Conservation (phyloP, 805 yeast species). For the Candida insectorum region DNA sequence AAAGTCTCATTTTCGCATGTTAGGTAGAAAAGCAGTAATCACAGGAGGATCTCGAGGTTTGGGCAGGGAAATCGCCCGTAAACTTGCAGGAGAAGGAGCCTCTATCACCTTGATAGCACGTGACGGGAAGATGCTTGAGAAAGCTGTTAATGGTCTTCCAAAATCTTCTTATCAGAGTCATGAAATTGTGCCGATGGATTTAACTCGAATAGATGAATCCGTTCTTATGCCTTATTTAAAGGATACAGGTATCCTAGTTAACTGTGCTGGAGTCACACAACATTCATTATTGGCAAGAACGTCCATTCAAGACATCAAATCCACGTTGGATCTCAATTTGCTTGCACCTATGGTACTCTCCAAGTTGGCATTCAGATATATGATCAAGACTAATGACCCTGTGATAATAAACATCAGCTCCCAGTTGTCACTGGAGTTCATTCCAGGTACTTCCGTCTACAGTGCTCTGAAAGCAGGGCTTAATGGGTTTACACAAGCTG, state of each 20-base stretch:
- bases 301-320: constrained; percentile 35
- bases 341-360: constrained; percentile 59
- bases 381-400: constrained; percentile 38
- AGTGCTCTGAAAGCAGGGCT: constrained; percentile 72
- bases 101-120: constrained; percentile 31
- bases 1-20: constrained; percentile 2
- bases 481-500: constrained; percentile 53
- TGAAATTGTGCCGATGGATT: constrained; percentile 10
- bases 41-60: constrained; percentile 42
- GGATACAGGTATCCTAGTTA: constrained; percentile 41
- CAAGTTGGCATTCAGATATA: constrained; percentile 46
- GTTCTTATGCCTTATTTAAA: constrained; percentile 2
- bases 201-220: constrained; percentile 5
- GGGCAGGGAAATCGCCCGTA: constrained; percentile 27
- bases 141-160: constrained; percentile 8
- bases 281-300: constrained; percentile 47
- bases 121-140: constrained; percentile 31
- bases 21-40: constrained; percentile 26
- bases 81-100: constrained; percentile 28
- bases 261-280: constrained; percentile 69
- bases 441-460: constrained; percentile 63
- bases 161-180: constrained; percentile 6
- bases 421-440: constrained; percentile 44
- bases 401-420: constrained; percentile 65
- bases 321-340: constrained; percentile 54